Evolutionary conservation across 2,329 filamentous ascomycete genomes (phyloP).

Genomic region (Curvularia lunata): DNA sequence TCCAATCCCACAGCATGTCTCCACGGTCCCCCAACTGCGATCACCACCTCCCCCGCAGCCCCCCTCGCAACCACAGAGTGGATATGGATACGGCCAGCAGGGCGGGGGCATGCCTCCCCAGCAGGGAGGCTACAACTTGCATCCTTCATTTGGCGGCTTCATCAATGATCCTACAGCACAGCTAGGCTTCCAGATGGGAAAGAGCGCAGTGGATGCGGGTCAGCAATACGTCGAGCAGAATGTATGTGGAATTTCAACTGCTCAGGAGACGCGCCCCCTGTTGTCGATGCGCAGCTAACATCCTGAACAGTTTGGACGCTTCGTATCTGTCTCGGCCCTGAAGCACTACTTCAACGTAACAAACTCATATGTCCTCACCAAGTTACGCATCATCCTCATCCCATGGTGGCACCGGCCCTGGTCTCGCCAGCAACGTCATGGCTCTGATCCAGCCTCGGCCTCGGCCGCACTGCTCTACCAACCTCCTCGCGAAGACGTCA

Average conservation of each 20-base stretch:
- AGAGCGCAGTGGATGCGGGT: conserved; percentile 87
- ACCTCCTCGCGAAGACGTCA: conserved; percentile 91
- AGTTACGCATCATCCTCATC: conserved; percentile 91
- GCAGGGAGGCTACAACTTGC: conserved; percentile 47
- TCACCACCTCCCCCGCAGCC: conserved; percentile 84
- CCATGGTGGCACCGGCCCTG: conserved; percentile 98
- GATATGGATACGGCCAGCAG: conserved; percentile 77
- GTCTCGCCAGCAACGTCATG: conserved; percentile 84
- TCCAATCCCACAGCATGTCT: conserved; percentile 97
- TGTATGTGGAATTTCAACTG: conserved; percentile 58
- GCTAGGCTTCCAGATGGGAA: conserved; percentile 92
- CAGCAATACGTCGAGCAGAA: conserved; percentile 97
- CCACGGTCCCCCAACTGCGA: conserved; percentile 93
- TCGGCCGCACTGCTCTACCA: conserved; percentile 63
- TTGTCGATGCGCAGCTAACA: conserved; percentile 6
- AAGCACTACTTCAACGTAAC: conserved; percentile 99
- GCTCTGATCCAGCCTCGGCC: conserved; percentile 20
- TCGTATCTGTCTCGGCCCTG: conserved; percentile 88
- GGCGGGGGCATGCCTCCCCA: conserved; percentile 50
- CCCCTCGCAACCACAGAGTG: conserved; percentile 70
- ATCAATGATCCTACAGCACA: conserved; percentile 96
- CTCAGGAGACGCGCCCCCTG: background rate
- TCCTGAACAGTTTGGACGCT: conserved; percentile 69
- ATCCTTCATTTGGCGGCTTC: conserved; percentile 81
- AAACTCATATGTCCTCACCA: conserved; percentile 94